Evolutionary conservation across 148 eudicot species (phyloP), one percentile per base, ranked within the genome.

Genomic region (Chenopodium suecicum): DNA sequence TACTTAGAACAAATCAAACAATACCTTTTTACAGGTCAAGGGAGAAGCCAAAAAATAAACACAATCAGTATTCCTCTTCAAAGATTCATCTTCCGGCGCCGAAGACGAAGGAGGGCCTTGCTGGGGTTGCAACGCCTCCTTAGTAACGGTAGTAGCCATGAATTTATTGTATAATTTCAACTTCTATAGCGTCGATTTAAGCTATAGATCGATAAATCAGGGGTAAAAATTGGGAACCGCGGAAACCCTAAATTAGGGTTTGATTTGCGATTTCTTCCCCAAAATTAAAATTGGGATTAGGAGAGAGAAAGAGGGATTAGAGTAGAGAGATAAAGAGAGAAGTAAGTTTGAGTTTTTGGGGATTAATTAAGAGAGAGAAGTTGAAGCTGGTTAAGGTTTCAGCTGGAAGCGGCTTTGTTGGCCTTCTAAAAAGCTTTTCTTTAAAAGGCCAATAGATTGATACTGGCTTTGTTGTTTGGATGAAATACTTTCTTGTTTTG

Each of bases 21-120:
- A 62, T 62, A 93, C 98, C 89, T 93, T 94, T 82, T 93, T 94
- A 89, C 98, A 94, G 68, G 95, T 94, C 78, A 94, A 86, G 65
- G 98, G 98, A 41, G 98, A 93, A 63, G 98, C 95, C 2, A 94
- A 94, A 78, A 91, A 94, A 88, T 94, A 94, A 44, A 94, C 91
- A 58, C 98, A 94, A 84, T 94, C 98, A 41, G 97, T 94, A 78
- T 88, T 93, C 67, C 88, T 84, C 86, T 90, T 94, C 83, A 87
- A 69, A n/a, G 86, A 84, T 79, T 93, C 98, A 41, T 94, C 98
- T 68, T 92, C 97, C 58, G 88, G 13, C 23, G 82, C 7, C 67
- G 82, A 13, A 1, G 82, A 11, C 20, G 86, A 56, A 60, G 82
- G 11, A 29, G 58, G 75, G 4, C 58, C 78, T 65, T 80, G 82